Percentiles rank a stretch among this genome's conserved stretches.
These are phyloP conservation scores for Hericium coralloides DNA, from an alignment of 768 basidiomycete species.

Conservation along the genomic window DNA sequence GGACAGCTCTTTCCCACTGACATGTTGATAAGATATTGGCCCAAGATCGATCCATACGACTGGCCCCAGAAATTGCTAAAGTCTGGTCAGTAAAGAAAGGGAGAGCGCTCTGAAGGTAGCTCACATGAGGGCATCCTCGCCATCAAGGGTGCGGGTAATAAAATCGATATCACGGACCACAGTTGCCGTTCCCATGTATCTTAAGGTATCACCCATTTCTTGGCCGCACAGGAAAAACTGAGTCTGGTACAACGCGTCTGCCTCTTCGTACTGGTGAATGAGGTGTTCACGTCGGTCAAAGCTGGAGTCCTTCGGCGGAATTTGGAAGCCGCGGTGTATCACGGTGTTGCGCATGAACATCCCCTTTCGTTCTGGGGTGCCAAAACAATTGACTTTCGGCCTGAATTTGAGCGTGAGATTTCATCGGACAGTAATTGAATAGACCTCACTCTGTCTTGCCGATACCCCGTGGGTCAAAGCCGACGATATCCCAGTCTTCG, in stretches of 20 bases:
- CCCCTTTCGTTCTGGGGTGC: background rate
- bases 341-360: background rate
- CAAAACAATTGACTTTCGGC: background rate
- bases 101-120: background rate
- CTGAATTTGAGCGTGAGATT: background rate
- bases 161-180: constrained; percentile 25
- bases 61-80: constrained; percentile 22
- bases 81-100: background rate
- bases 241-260: background rate
- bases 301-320: background rate
- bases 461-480: constrained; percentile 25
- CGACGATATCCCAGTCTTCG: constrained; percentile 20
- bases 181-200: constrained; percentile 23
- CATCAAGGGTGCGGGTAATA: constrained; percentile 20
- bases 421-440: too few species aligned
- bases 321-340: background rate
- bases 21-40: constrained; percentile 26
- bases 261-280: background rate
- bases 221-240: background rate
- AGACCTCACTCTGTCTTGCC: constrained; percentile 22
- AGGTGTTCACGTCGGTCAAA: background rate
- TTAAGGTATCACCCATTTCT: constrained; percentile 17
- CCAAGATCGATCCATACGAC: constrained; percentile 24
- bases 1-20: constrained; percentile 1
- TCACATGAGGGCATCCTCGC: constrained; percentile 18